Evolutionary conservation across 2,329 filamentous ascomycete species (phyloP), one percentile per base, ranked within the genome.

Genomic region (Polytolypa hystricis): DNA sequence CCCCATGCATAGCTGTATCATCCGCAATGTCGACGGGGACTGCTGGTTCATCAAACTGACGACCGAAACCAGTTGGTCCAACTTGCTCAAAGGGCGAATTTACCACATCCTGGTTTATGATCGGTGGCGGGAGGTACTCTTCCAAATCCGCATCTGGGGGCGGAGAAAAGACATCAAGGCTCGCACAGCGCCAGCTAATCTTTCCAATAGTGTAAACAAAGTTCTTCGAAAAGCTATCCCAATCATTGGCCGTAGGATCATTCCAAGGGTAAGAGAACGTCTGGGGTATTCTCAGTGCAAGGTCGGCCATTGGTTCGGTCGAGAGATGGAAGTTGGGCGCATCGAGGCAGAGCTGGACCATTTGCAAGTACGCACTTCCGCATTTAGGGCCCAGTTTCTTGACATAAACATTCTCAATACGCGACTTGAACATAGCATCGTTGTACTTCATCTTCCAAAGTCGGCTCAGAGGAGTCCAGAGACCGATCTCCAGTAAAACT

Each of bases 391-490:
- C 72, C 20, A 80, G 57, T 43, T 74, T 75, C 21, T 73, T 69
- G 29, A 76, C 67, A 48, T 76, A 79, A 1, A 77, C 66, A 45
- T 71, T 72, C 51, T 78, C 73, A n/a, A 80, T 64, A 25, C 74
- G 64, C 33, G 72, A 63, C 51, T 77, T 77, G 60, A 79, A 79
- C 56, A 76, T 73, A 12, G 64, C 58, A 14, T 73, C 65, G 16
- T 69, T 70, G 51, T 80, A 80, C 50, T 78, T 79, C 42, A 69
- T 61, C 49, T 80, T 80, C 71, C 73, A 79, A 14, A 79, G 53
- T 39, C 73, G 71, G 37, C 69, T 69, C 17, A 79, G 61, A 0
- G 76, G 75, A 19, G 69, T 67, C 76, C 76, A 80, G 3, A 79
- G 55, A 4, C 76, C 76, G 42, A 79, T 71, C 47, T 80, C 76